A percentile compares a stretch with the other conserved stretches of the same genome.
phyloP scores from a whole-genome alignment of 805 yeast genomes.

The Teunomyces stri region DNA sequence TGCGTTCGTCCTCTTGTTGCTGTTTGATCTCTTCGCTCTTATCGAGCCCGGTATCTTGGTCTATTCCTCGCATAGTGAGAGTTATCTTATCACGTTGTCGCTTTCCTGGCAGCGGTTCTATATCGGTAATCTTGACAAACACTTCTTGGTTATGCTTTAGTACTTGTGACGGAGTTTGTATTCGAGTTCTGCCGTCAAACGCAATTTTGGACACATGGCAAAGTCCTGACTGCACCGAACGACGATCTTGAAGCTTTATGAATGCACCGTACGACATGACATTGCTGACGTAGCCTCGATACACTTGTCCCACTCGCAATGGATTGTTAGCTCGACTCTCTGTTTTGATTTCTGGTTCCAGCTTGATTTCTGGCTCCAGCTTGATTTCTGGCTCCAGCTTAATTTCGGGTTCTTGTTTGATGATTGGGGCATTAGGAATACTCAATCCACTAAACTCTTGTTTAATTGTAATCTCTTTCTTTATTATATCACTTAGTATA shows the following conservation, averaged over 20 bases:
- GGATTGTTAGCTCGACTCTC: conserved; percentile 1
- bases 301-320: conserved; percentile 46
- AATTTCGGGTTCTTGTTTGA: conserved; percentile 8
- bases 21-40: conserved; percentile 18
- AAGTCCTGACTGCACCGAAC: conserved; percentile 50
- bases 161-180: conserved; percentile 58
- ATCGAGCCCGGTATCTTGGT: conserved; percentile 63
- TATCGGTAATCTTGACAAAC: conserved; percentile 52
- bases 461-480: background rate
- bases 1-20: conserved; percentile 18
- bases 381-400: conserved; percentile 7
- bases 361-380: conserved; percentile 6
- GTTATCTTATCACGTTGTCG: conserved; percentile 37
- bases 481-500: conserved; percentile 5
- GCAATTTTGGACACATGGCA: conserved; percentile 76
- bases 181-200: conserved; percentile 40
- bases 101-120: conserved; percentile 19
- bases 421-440: conserved; percentile 15
- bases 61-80: conserved; percentile 67
- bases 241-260: conserved; percentile 43
- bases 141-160: conserved; percentile 59
- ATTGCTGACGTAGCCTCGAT: conserved; percentile 59
- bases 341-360: conserved; percentile 3
- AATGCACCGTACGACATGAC: conserved; percentile 78
- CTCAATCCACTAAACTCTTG: conserved; percentile 9